Percentiles rank a stretch among this genome's conserved stretches.
Conservation (phyloP, 805 yeast species). For the Wickerhamiella azymoides region DNA sequence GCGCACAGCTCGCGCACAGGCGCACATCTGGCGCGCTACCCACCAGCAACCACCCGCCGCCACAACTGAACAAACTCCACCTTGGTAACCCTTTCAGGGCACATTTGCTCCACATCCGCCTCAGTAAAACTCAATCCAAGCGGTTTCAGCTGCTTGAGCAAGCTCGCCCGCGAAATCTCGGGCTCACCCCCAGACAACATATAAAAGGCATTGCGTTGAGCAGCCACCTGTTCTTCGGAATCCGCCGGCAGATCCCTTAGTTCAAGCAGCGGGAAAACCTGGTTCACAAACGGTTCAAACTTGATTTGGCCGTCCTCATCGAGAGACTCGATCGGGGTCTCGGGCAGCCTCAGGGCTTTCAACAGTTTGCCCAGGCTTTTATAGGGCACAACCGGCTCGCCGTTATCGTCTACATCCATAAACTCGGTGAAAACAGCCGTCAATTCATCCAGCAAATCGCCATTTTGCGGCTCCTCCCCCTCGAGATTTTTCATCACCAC, state of each 20-base stretch:
- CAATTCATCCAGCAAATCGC: slow-evolving; percentile 12
- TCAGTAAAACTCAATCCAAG: slow-evolving; percentile 21
- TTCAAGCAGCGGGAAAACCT: slow-evolving; percentile 5
- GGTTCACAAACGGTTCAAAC: slow-evolving; percentile 20
- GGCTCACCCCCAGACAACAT: slow-evolving; percentile 13
- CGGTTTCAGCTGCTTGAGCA: slow-evolving; percentile 17
- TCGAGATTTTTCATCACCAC: not conserved
- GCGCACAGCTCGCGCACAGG: no score
- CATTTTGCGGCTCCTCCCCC: not conserved
- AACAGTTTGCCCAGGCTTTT: slow-evolving; percentile 20
- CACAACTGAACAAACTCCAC: slow-evolving; percentile 20
- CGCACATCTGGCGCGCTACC: no score
- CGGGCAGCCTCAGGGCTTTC: slow-evolving; percentile 19
- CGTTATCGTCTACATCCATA: slow-evolving; percentile 21
- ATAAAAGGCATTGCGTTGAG: slow-evolving; percentile 12
- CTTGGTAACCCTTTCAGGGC: slow-evolving; percentile 2
- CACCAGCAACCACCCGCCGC: slow-evolving; percentile 15
- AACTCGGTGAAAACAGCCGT: slow-evolving; percentile 22
- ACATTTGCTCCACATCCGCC: slow-evolving; percentile 24
- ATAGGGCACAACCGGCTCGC: slow-evolving; percentile 17
- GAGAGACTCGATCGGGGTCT: slow-evolving; percentile 17
- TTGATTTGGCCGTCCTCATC: slow-evolving; percentile 20
- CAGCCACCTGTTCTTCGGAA: not conserved
- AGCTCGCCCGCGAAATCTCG: slow-evolving; percentile 20
- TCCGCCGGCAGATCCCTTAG: not conserved